Base-by-base conservation (phyloP, 2,329 filamentous ascomycete species). In the Alternaria arbusti region DNA sequence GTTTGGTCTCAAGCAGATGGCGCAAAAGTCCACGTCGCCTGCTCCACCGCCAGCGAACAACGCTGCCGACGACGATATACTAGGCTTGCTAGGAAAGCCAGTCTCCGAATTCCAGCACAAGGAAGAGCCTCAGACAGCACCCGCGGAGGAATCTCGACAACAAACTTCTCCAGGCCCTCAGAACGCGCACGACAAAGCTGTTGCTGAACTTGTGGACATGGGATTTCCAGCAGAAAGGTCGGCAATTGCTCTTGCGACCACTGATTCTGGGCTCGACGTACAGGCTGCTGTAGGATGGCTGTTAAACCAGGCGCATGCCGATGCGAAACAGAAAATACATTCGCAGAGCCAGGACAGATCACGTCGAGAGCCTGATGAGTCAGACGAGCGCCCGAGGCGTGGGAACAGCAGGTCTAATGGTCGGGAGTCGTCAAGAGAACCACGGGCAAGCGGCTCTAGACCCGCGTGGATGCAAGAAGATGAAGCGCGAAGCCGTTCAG, bases 181-280 rank as follows among this genome's bases (percentile, higher is more conserved):
- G 3, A 83, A 82, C 71, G 88, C 88, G 1, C 89, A 91, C 61
- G 93, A 97, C 74, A 88, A 87, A 69, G 92, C 94, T 10, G 88
- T 98, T 25, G 93, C 92, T 10, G 93, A 98, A 77, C 83, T 99
- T 25, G 89, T 97, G 4, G 95, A 97, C 70, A 98, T 98, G 88
- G 96, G 96, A 0, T 99, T 99, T 72, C 89, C 93, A 0, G 86
- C 89, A 0, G 92, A 97, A 62, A 93, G 94, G 73, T 91, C 96
- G n/a, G 87, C 87, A 57, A 86, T 90, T 66, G 96, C 94, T 6
- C 81, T 99, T 44, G 89, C 89, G 11, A 91, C 93, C 73, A 97
- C 92, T 30, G 91, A 93, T 5, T 90, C 89, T 4, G 92, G 93
- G 3, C 82, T 89, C 1, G 91, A 97, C 75, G 88, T 97, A 10